phyloP scores from a whole-genome alignment of 176 grass and related monocot species.

The Musa schizocarpa region DNA sequence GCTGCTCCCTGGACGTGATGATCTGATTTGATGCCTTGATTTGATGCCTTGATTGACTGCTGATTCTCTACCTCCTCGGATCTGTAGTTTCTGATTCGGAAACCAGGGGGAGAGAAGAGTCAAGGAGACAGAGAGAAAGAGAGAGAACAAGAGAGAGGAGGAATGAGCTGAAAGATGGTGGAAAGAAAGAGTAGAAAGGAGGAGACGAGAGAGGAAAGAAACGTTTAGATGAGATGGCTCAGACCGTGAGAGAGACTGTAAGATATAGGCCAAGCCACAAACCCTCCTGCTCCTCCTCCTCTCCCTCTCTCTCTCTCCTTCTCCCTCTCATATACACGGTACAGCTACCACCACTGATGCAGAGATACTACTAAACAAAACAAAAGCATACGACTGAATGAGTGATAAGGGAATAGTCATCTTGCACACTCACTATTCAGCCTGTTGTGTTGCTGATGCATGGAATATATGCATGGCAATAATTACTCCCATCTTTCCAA shows the following conservation, averaged over 20 bases:
- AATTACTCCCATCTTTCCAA: neutral
- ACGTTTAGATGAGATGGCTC: conserved; percentile 6
- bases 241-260: neutral
- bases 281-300: neutral
- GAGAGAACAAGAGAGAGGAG: neutral
- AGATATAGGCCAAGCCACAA: conserved; percentile 23
- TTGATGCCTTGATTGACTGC: conserved; percentile 78
- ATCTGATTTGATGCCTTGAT: conserved; percentile 49
- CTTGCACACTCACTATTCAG: neutral
- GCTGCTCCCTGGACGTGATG: conserved; percentile 35
- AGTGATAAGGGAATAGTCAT: neutral
- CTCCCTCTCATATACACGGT: neutral
- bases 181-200: conserved; percentile 8
- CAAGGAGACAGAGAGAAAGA: neutral
- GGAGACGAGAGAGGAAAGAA: neutral
- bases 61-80: conserved; percentile 73
- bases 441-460: neutral
- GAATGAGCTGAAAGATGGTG: conserved; percentile 5
- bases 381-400: neutral
- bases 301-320: neutral
- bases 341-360: conserved; percentile 10
- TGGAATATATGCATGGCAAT: neutral
- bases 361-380: neutral
- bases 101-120: conserved; percentile 4
- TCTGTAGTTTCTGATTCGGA: conserved; percentile 70